Percentiles rank a stretch among this genome's conserved stretches.
Conservation (phyloP, 1,284 basidiomycete species). For the Boletus smithii region DNA sequence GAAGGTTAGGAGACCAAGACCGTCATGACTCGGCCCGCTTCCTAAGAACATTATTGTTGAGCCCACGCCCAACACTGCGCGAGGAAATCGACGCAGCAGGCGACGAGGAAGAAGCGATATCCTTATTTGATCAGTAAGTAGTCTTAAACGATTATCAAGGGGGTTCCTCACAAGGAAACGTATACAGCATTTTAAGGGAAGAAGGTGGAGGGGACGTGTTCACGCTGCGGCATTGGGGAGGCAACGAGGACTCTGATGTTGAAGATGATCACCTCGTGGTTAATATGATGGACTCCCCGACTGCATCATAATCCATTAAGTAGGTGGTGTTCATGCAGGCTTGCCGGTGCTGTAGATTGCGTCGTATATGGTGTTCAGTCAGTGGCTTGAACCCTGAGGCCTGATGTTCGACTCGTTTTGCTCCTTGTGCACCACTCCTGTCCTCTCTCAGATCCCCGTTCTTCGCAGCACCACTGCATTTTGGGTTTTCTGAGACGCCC, state of each 20-base stretch:
- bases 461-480: background rate
- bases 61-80: conserved; percentile 26
- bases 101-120: conserved; percentile 40
- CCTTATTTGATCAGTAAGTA: conserved; percentile 51
- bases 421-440: background rate
- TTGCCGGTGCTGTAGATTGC: too few species aligned
- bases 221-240: conserved; percentile 35
- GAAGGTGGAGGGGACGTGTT: conserved; percentile 54
- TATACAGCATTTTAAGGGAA: conserved; percentile 42
- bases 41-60: conserved; percentile 34
- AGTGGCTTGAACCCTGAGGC: conserved; percentile 8
- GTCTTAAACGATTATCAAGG: conserved; percentile 8
- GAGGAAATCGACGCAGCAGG: conserved; percentile 36
- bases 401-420: conserved; percentile 10
- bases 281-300: conserved; percentile 26
- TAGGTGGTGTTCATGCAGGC: conserved; percentile 10
- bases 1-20: conserved; percentile 37
- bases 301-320: conserved; percentile 10
- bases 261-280: conserved; percentile 26
- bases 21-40: conserved; percentile 33
- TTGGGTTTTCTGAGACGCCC: conserved; percentile 1
- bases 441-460: background rate
- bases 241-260: conserved; percentile 26
- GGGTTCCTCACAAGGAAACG: conserved; percentile 6
- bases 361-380: conserved; percentile 4